Base-by-base conservation (phyloP, 768 basidiomycete species). In the Serendipita vermifera region DNA sequence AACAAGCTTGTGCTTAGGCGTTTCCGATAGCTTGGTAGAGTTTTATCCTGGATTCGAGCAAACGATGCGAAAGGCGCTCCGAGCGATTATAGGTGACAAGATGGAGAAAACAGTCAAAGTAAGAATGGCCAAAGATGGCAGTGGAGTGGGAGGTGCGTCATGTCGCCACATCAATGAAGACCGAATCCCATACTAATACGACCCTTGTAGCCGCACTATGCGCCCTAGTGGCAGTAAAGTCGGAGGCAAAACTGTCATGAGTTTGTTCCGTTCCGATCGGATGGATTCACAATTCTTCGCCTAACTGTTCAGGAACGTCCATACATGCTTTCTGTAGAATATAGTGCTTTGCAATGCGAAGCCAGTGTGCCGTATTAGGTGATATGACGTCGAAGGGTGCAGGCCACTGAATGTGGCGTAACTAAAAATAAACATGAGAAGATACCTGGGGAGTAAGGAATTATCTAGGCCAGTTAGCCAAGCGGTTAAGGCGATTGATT, bases 71-170 rank as follows among this genome's bases (percentile, higher is more conserved):
- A 80, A 81, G 39, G 83, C 92, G 0, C 67, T 99, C 53, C 72
- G 78, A n/a, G 65, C 70, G 2, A 65, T 98, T 20, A 79, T 98
- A 2, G 94, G 94, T 2, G 73, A 78, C 36, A 81, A 87, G 31
- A 81, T 87, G 5, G 90, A 93, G 72, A 74, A 79, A 63, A 73
- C 80, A 29, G 81, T 96, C 0, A 77, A 83, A 48, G 87, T 98
- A 63, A 94, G 90, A 33, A 67, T 98, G 66, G 96, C 96, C 3
- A 98, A 96, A 69, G 96, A 99, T 62, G 96, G 96, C 11, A 93
- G 89, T 64, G 96, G 94, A 33, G 91, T 92, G 38, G 96, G 96
- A 65, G 94, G 93, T 96, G 68, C 71, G 85, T 68, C 20, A n/a
- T n/a, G 1, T 11, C 39, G 14, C 39, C 33, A 38, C 17, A n/a